Evolutionary conservation across 306 rosid genomes (phyloP), one percentile per base, ranked within the genome.

Genomic region (Pueraria montana): DNA sequence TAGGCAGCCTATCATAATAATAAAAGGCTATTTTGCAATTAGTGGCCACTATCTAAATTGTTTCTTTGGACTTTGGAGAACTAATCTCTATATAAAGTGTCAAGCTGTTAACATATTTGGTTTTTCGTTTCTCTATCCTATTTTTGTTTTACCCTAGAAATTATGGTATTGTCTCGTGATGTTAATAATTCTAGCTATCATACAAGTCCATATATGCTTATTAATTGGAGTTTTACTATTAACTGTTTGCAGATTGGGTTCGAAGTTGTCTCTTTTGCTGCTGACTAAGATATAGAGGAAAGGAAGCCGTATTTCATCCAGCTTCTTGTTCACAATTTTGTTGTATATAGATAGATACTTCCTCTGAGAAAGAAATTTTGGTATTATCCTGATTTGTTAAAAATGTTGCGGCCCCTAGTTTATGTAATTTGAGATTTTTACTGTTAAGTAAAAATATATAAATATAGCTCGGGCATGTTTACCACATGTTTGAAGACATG

Each of bases 161-260:
- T 53, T 76, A 8, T 63, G 45, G 13, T 42, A n/a, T 43, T 30
- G 38, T 56, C n/a, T n/a, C 46, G 5, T 62, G 69, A 26, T 36
- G n/a, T 59, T 43, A 6, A 27, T 76, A 17, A 43, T 79, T 56
- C 23, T 24, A 52, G 18, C 56, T 79, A 36, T 20, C 58, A 32
- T 63, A 20, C 46, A 40, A 46, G 23, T 59, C 14, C 69, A 30
- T 40, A 59, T 59, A 26, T 42, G 79, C 76, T 27, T 42, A 69
- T 52, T 58, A 26, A 40, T 77, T 42, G 85, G 72, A 42, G 32
- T 50, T 85, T 61, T 43, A 63, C 26, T 30, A 80, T 36, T 46
- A 74, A 68, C 72, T 67, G 12, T 45, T 58, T 63, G 53, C 83
- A 81, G 88, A 53, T 77, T 68, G 75, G 76, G 62, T 75, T 68